Evolutionary conservation across 2,329 filamentous ascomycete species (phyloP), one percentile per base, ranked within the genome.

Genomic region (Xylariaceae sp.): DNA sequence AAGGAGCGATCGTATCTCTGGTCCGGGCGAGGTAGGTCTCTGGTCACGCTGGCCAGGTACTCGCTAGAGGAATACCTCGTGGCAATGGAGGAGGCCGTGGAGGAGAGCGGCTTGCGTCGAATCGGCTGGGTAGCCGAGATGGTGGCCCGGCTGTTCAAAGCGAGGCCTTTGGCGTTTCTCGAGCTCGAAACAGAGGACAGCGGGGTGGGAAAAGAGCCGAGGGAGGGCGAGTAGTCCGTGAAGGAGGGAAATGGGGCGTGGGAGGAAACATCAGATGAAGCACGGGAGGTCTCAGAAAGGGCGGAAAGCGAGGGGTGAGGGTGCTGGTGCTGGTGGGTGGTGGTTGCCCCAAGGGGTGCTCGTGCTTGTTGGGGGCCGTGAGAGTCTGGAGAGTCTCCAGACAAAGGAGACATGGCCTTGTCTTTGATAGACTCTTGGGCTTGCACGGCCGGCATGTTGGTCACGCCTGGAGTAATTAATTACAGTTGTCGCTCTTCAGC

Each of bases 41-140:
- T 66, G 45, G 65, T 66, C 43, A 65, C 64, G 45, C 61, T 63
- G 51, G 67, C 62, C 41, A 71, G 61, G 55, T 68, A 67, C 56
- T 72, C 67, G 51, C 67, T 69, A 28, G 73, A 71, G 19, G 76
- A 78, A 66, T 74, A 79, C 54, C 76, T 71, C 33, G 75, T 73
- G 47, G 75, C 77, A 58, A 80, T 64, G 53, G 76, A 73, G 38
- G 79, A 81, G 45, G 79, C 79, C 31, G 77, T 77, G 7, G 74
- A 71, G 41, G 82, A 83, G 55, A 86, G 66, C 49, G 83, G 83
- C 70, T 86, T 86, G 56, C 83, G 77, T 65, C 78, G 79, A 69
- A 86, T 79, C 51, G 66, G 53, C 58, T 59, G 57, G 56, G 60
- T 41, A 55, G 64, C 48, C 50, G 62, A 59, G 34, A 53, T 38